Evolutionary conservation across 208 protist species (phyloP).

Genomic region (Leishmania martiniquensis): DNA sequence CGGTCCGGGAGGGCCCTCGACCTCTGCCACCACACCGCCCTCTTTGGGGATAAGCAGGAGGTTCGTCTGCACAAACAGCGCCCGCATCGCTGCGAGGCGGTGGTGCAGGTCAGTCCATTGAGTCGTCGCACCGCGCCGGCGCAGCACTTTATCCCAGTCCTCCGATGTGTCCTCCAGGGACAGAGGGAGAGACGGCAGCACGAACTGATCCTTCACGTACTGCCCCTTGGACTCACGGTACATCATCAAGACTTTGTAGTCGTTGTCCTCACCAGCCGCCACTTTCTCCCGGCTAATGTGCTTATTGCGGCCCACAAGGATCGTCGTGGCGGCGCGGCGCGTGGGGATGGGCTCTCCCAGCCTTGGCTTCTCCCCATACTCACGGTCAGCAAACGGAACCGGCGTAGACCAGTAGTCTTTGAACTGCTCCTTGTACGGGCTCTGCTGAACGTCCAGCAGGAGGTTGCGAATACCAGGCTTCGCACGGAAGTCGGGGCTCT

Average conservation of each 20-base stretch:
- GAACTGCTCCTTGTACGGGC: conserved; percentile 92
- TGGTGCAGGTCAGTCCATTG: conserved; percentile 70
- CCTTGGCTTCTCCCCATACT: conserved; percentile 86
- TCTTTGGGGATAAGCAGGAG: conserved; percentile 84
- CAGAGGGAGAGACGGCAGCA: conserved; percentile 72
- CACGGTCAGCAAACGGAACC: conserved; percentile 81
- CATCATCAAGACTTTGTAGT: conserved; percentile 92
- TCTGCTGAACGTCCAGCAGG: conserved; percentile 77
- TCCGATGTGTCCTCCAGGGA: conserved; percentile 69
- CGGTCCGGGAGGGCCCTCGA: conserved; percentile 85
- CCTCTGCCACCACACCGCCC: conserved; percentile 81
- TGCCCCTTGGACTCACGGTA: conserved; percentile 76
- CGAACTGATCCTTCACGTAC: conserved; percentile 83
- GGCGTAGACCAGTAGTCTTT: conserved; percentile 91
- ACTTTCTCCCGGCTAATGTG: conserved; percentile 62
- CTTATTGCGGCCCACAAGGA: conserved; percentile 73
- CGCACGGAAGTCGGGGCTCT: conserved; percentile 82
- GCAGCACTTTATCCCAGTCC: conserved; percentile 80
- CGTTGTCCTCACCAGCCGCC: conserved; percentile 79
- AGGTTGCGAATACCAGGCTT: conserved; percentile 79
- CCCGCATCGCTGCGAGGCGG: conserved; percentile 77
- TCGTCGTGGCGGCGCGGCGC: conserved; percentile 69
- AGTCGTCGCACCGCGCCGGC: conserved; percentile 71
- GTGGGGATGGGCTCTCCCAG: conserved; percentile 81
- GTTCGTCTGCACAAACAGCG: conserved; percentile 73